phyloP scores from a whole-genome alignment of 2,329 filamentous ascomycete genomes.

The Lomentospora prolificans region DNA sequence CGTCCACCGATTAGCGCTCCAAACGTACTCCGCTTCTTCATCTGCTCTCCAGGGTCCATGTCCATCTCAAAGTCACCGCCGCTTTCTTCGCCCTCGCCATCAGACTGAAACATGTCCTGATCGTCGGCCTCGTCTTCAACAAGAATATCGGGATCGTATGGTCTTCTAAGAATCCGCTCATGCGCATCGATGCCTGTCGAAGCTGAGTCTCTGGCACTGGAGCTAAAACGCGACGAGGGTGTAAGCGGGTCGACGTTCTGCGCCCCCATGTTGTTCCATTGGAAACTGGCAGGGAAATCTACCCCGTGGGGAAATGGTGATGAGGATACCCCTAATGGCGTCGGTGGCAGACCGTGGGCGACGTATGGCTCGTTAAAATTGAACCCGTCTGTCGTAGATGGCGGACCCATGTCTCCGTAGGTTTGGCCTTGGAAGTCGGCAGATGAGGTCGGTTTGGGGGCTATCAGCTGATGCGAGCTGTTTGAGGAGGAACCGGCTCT shows the following conservation, averaged over 20 bases:
- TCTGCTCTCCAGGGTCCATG: not conserved
- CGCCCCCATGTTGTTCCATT: not conserved
- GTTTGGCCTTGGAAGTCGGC: conserved; percentile 22
- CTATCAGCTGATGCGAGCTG: conserved; percentile 31
- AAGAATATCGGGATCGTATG: conserved; percentile 7
- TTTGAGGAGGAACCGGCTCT: conserved; percentile 29
- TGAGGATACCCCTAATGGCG: conserved; percentile 1
- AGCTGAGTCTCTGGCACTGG: not conserved
- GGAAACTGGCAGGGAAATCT: not conserved
- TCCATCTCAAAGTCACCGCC: not conserved
- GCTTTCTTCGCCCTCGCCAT: conserved; percentile 5
- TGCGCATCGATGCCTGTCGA: not conserved
- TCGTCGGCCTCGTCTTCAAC: conserved; percentile 7
- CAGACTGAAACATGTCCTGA: conserved; percentile 10
- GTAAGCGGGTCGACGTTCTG: not conserved
- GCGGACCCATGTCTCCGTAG: conserved; percentile 20
- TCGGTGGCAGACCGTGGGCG: conserved; percentile 11
- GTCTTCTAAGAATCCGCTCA: not conserved
- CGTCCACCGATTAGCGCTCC: conserved; percentile 1
- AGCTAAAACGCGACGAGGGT: not conserved
- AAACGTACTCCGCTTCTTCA: not conserved
- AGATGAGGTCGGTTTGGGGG: conserved; percentile 37
- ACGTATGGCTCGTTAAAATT: conserved; percentile 14
- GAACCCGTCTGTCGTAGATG: conserved; percentile 19
- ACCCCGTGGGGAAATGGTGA: not conserved